phyloP scores from a whole-genome alignment of 768 basidiomycete species.

The Mycena haematopus region DNA sequence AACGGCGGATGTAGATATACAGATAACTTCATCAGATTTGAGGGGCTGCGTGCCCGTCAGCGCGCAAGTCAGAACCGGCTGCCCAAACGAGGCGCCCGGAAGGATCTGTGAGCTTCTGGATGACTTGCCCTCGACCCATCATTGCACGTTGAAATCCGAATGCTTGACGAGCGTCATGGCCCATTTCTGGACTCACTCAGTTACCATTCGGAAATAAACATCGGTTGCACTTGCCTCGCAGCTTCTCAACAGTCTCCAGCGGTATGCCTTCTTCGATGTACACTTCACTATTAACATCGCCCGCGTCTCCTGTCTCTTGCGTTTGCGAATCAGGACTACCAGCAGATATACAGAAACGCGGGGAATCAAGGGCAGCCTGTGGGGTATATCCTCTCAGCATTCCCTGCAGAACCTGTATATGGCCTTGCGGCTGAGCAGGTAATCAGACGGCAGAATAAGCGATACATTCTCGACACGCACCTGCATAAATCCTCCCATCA shows the following conservation, averaged over 20 bases:
- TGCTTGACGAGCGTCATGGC: slow-evolving; percentile 77
- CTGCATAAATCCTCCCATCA: slow-evolving; percentile 95
- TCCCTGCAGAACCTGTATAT: slow-evolving; percentile 93
- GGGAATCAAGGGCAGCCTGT: slow-evolving; percentile 92
- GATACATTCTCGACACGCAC: slow-evolving; percentile 37
- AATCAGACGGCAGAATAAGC: background rate
- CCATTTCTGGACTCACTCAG: slow-evolving; percentile 68
- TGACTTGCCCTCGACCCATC: slow-evolving; percentile 89
- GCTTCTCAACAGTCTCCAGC: slow-evolving; percentile 62
- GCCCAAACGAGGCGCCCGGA: slow-evolving; percentile 89
- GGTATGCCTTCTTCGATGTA: slow-evolving; percentile 89
- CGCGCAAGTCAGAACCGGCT: slow-evolving; percentile 89
- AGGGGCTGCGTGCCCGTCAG: slow-evolving; percentile 85
- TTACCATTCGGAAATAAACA: background rate
- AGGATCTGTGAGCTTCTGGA: slow-evolving; percentile 74
- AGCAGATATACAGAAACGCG: slow-evolving; percentile 94
- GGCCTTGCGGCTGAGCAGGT: slow-evolving; percentile 81
- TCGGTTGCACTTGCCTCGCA: slow-evolving; percentile 58
- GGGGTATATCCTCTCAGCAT: slow-evolving; percentile 85
- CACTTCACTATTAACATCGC: slow-evolving; percentile 82
- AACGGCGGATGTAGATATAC: slow-evolving; percentile 63
- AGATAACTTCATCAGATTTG: slow-evolving; percentile 63
- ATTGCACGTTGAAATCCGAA: slow-evolving; percentile 65
- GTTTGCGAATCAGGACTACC: slow-evolving; percentile 69
- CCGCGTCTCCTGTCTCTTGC: slow-evolving; percentile 53